A percentile compares a stretch with the other conserved stretches of the same genome.
Conservation (phyloP, 495 filamentous ascomycete species). For the Articulospora tetracladia region DNA sequence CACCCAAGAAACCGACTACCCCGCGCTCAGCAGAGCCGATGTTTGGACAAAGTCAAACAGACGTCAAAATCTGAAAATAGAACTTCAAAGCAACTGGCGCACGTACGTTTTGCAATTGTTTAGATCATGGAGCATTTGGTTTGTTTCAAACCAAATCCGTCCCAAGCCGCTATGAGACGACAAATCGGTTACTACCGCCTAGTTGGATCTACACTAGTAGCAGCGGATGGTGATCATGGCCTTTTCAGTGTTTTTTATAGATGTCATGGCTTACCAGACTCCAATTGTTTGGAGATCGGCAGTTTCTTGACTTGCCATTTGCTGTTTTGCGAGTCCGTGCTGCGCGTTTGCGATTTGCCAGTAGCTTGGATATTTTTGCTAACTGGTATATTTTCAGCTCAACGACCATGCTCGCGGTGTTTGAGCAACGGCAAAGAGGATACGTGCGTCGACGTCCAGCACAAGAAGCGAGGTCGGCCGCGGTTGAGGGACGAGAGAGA, state of each 20-base stretch:
- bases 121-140: background rate
- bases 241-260: background rate
- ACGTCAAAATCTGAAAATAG: background rate
- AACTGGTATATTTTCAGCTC: conserved; percentile 37
- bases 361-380: conserved; percentile 1
- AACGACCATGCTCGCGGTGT: conserved; percentile 60
- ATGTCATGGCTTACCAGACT: background rate
- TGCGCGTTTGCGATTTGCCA: background rate
- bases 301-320: background rate
- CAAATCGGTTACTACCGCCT: background rate
- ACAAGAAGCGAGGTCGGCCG: conserved; percentile 93
- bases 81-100: background rate
- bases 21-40: background rate
- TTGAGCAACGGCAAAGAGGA: conserved; percentile 65
- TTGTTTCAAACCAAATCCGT: background rate
- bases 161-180: background rate
- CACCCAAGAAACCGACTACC: background rate
- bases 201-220: background rate
- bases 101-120: background rate
- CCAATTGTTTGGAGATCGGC: background rate
- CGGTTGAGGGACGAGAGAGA: conserved; percentile 80
- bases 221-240: background rate
- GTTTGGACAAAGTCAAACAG: background rate
- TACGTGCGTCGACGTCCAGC: conserved; percentile 89
- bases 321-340: background rate